Conservation (phyloP, 176 grass and related monocot genomes). For the Zizania latifolia region DNA sequence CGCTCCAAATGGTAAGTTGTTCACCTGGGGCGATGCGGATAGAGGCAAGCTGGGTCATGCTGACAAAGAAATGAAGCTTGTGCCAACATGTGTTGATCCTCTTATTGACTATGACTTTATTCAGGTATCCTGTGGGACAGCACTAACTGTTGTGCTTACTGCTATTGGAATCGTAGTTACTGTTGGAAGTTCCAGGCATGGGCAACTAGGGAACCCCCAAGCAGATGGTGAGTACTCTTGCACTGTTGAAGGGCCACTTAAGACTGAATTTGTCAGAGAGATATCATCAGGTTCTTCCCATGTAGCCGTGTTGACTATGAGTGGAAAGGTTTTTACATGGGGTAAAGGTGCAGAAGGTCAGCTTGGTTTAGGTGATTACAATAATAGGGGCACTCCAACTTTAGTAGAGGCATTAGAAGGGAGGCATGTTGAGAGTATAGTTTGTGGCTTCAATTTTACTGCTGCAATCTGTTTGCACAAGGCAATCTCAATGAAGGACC, state of each 20-base stretch:
- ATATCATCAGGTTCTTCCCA: constrained; percentile 85
- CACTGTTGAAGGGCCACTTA: constrained; percentile 64
- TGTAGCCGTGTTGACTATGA: constrained; percentile 52
- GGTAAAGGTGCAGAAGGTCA: constrained; percentile 84
- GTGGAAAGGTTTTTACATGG: constrained; percentile 87
- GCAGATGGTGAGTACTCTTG: constrained; percentile 50
- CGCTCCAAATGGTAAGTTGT: constrained; percentile 64
- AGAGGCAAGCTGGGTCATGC: constrained; percentile 75
- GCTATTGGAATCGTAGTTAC: constrained; percentile 68
- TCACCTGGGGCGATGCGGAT: constrained; percentile 92
- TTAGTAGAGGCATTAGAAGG: constrained; percentile 69
- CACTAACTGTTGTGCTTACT: constrained; percentile 64
- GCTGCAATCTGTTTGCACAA: constrained; percentile 73
- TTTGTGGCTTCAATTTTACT: constrained; percentile 79
- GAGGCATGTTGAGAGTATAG: constrained; percentile 76
- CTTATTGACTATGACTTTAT: constrained; percentile 73
- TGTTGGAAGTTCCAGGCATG: constrained; percentile 58
- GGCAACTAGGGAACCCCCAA: constrained; percentile 75
- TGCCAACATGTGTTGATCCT: constrained; percentile 65
- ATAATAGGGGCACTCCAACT: constrained; percentile 58
- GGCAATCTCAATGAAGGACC: constrained; percentile 74
- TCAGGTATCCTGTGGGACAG: constrained; percentile 68
- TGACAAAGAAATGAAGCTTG: constrained; percentile 56
- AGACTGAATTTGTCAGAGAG: constrained; percentile 73
- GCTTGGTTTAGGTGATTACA: constrained; percentile 74